Evolutionary conservation across 805 yeast genomes (phyloP), one percentile per base, ranked within the genome.

Genomic region (Gaillardinia entomophila): DNA sequence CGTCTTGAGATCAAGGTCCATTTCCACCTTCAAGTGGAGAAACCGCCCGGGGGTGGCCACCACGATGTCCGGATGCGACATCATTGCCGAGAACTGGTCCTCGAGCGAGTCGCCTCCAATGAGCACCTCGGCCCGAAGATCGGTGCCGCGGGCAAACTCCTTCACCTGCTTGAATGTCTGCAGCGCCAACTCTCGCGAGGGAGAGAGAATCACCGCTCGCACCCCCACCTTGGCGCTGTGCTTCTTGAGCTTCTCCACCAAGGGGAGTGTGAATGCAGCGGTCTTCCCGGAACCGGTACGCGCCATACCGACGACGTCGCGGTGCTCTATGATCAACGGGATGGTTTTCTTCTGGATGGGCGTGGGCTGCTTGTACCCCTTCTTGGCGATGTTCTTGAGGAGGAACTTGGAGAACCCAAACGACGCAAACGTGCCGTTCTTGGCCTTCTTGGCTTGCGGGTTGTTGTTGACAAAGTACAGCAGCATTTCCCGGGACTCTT

Each of bases 91-190:
- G 54, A 92, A 92, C 63, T 92, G 98, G 35, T 90, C 97, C 53
- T 92, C 98, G 49, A 92, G 66, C n/a, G 96, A 85, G 53, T 92
- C 99, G 67, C 99, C 99, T 64, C 99, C 99, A 36, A 94, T 90
- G 19, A 92, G 65, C 31, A 89, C 68, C 11, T 83, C 77, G 12
- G 86, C 68, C 46, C 96, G 74, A 43, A 92, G 68, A 49, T 87
- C 94, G 0, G 95, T 78, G 4, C 94, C 95, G 37, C 68, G 75
- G 12, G 89, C 62, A 54, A 92, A 90, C 35, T 92, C 98, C 49
- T 84, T 86, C 23, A 90, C 81, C 38, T 86, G 94, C 51, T 78
- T 86, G 52, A 74, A 74, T 0, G 99, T 92, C 60, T 92, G 99
- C 47, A 85, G 58, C 0, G 99, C 99, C 60, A 92, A 69, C 60